Percentiles rank a stretch among this genome's conserved stretches.
These are phyloP conservation scores for Colletotrichum sp. DNA, from an alignment of 2,329 filamentous ascomycete genomes.

Conservation along the genomic window DNA sequence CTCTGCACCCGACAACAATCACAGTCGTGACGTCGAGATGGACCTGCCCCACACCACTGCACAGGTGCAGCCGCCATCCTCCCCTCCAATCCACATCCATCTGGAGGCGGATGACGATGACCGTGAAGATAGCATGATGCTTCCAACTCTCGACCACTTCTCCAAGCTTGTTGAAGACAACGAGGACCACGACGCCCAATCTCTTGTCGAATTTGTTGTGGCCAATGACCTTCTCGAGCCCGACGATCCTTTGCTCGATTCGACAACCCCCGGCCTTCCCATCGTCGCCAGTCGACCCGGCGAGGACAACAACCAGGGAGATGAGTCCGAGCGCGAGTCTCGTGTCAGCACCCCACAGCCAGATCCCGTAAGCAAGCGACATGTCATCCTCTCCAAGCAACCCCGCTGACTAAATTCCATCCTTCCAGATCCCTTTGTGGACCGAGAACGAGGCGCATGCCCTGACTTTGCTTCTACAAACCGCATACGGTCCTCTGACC, in stretches of 20 bases:
- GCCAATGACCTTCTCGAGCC: neutral
- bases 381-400: no score
- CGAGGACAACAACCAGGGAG: no score
- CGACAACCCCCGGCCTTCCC: neutral
- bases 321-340: no score
- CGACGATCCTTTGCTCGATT: neutral
- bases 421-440: no score
- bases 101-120: neutral
- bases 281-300: neutral
- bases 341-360: no score
- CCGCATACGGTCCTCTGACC: no score
- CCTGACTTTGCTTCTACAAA: no score
- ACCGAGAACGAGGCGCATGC: no score
- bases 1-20: no score
- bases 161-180: neutral
- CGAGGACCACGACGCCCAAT: neutral
- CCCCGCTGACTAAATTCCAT: no score
- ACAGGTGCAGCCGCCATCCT: neutral
- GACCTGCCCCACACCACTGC: neutral
- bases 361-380: no score
- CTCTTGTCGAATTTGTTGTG: neutral
- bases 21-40: no score
- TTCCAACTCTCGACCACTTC: neutral
- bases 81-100: neutral
- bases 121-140: neutral